These are phyloP conservation scores for Rhododendron henanense DNA, from an alignment of 148 eudicot species.

Conservation along the genomic window DNA sequence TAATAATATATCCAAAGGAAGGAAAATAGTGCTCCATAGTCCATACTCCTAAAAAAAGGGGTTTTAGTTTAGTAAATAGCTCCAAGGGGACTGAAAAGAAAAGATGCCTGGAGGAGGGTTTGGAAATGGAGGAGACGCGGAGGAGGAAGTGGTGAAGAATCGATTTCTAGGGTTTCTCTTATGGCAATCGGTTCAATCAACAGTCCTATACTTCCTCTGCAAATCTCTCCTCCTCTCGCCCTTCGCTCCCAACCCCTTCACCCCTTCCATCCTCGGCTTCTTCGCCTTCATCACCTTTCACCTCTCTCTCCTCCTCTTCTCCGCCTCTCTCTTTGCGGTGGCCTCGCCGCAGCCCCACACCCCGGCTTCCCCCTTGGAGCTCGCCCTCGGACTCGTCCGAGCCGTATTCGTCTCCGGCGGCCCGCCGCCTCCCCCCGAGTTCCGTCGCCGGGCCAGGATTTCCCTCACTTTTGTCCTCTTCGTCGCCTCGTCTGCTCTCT, in stretches of 20 bases:
- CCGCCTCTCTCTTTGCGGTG: constrained; percentile 19
- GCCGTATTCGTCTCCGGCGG: constrained; percentile 35
- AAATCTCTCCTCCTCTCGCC: constrained; percentile 32
- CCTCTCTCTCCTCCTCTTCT: constrained; percentile 27
- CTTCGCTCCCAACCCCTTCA: constrained; percentile 16
- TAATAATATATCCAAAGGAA: background rate
- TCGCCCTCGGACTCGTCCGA: constrained; percentile 31
- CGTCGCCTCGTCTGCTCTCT: constrained; percentile 30
- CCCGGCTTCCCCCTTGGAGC: constrained; percentile 37
- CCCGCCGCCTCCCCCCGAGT: constrained; percentile 14
- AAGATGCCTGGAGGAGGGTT: background rate
- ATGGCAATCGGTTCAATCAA: constrained; percentile 70
- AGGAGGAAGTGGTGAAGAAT: constrained; percentile 18
- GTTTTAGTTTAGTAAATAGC: background rate
- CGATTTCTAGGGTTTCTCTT: constrained; percentile 66
- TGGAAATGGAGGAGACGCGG: constrained; percentile 12
- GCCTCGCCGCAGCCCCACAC: constrained; percentile 41
- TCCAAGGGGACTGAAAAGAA: background rate
- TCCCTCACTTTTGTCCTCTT: constrained; percentile 36
- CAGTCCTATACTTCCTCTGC: constrained; percentile 34
- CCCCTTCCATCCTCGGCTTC: constrained; percentile 23
- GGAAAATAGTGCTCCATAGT: background rate
- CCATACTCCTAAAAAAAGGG: background rate
- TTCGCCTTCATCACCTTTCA: constrained; percentile 27
- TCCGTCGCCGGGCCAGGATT: constrained; percentile 39